phyloP scores from a whole-genome alignment of 805 yeast genomes.

The Spathaspora girioi region DNA sequence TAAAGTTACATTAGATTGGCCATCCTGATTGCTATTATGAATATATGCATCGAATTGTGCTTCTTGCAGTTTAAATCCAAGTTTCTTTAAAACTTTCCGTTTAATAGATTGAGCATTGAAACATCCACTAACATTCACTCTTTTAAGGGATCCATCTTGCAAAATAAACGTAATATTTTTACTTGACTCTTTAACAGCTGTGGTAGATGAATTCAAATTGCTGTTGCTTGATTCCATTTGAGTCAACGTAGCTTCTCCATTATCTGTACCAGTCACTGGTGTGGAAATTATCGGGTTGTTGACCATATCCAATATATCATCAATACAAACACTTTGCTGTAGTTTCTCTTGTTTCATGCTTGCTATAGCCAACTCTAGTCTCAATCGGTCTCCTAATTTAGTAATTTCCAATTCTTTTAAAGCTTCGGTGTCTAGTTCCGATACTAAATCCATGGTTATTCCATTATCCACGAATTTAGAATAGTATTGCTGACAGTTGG shows the following conservation, averaged over 20 bases:
- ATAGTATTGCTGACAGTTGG: constrained; percentile 32
- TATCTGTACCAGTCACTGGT: background rate
- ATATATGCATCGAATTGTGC: constrained; percentile 61
- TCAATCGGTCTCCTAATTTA: constrained; percentile 82
- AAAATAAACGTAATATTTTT: constrained; percentile 61
- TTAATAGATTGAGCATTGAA: constrained; percentile 78
- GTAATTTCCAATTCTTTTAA: constrained; percentile 68
- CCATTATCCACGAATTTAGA: constrained; percentile 43
- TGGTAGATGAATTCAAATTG: background rate
- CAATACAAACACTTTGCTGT: constrained; percentile 17
- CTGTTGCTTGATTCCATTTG: background rate
- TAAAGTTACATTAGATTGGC: constrained; percentile 26
- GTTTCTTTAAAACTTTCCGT: constrained; percentile 57
- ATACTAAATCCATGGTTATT: constrained; percentile 52
- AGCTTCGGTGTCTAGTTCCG: constrained; percentile 59
- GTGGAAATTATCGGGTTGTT: background rate
- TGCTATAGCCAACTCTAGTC: constrained; percentile 58
- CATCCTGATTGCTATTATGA: constrained; percentile 15
- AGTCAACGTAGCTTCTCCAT: background rate
- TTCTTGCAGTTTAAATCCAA: constrained; percentile 44
- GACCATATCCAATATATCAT: constrained; percentile 15
- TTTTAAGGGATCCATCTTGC: constrained; percentile 68
- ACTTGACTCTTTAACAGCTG: constrained; percentile 17
- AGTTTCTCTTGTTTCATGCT: constrained; percentile 37
- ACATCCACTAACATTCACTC: constrained; percentile 72